Conservation (phyloP, 1,284 basidiomycete genomes). For the Naganishia albida region DNA sequence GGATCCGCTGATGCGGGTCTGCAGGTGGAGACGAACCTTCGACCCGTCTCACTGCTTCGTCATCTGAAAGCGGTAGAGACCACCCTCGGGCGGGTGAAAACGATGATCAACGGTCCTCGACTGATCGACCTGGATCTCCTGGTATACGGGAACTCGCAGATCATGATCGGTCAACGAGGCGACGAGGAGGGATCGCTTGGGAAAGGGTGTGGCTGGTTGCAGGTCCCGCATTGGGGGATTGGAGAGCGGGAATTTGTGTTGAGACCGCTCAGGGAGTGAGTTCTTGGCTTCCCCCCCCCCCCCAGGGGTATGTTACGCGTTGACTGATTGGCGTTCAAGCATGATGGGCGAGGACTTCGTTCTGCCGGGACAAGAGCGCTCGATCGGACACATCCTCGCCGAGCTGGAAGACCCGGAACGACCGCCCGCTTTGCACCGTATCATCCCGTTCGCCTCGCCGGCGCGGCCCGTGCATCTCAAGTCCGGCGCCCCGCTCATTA, state of each 20-base stretch:
- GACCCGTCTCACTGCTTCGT: slow-evolving; percentile 64
- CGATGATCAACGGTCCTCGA: slow-evolving; percentile 82
- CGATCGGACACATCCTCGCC: slow-evolving; percentile 59
- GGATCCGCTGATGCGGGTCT: background rate
- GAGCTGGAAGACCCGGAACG: slow-evolving; percentile 65
- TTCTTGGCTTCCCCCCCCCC: background rate
- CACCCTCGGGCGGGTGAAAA: slow-evolving; percentile 76
- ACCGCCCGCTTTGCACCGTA: slow-evolving; percentile 54
- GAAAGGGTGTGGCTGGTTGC: slow-evolving; percentile 62
- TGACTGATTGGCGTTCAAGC: too few species aligned
- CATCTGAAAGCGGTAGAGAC: slow-evolving; percentile 75
- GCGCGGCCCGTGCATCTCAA: slow-evolving; percentile 60
- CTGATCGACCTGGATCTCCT: slow-evolving; percentile 90
- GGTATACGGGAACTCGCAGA: slow-evolving; percentile 67
- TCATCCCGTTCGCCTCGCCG: slow-evolving; percentile 49
- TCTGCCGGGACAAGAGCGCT: slow-evolving; percentile 62
- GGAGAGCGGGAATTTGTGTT: slow-evolving; percentile 89
- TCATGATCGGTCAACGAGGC: slow-evolving; percentile 61
- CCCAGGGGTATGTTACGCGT: background rate
- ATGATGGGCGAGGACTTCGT: slow-evolving; percentile 60
- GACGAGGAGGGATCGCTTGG: slow-evolving; percentile 60
- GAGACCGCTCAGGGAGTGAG: slow-evolving; percentile 71
- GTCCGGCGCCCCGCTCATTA: slow-evolving; percentile 65
- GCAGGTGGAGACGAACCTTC: slow-evolving; percentile 72
- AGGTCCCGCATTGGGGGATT: slow-evolving; percentile 80